Evolutionary conservation across 345 rosid genomes (phyloP), one percentile per base, ranked within the genome.

Genomic region (Eucalyptus tenuipes): DNA sequence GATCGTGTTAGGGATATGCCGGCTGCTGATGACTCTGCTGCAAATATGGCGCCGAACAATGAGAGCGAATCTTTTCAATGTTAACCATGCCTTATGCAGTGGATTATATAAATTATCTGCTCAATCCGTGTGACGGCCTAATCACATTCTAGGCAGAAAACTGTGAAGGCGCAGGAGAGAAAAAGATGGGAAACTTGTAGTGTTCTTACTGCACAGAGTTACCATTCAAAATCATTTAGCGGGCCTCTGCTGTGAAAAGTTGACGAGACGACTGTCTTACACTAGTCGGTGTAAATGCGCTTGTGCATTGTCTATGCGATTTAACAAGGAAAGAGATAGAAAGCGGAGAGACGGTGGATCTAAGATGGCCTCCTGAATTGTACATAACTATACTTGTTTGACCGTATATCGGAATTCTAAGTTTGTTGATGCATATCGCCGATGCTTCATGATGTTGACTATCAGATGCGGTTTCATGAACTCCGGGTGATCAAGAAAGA

Each of bases 1-100:
- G 94, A 93, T 87, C 93, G 92, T 86, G 97, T 95, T 75, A 93
- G 95, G 91, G 92, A 91, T 81, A 91, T 94, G 90, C 93, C 94
- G 18, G 87, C 89, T 48, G 89, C 50, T 37, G 92, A 86, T 40
- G 94, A 92, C 55, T 89, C 90, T 90, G 92, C 92, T 90, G 88
- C 88, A 89, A 92, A 91, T 90, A 87, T 89, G 80, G 91, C 93
- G 89, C 64, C 1, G 17, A 22, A 37, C 25, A 85, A n/a, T 31
- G 27, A 16, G 59, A 49, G 25, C 16, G 40, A 85, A 18, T 53
- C 59, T 53, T 31, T n/a, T n/a, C 86, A 16, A 14, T 47, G 37
- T 45, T 85, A 37, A 27, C 24, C 22, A 33, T 85, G 86, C 55
- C 33, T 48, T 14, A 27, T 85, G 49, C 47, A 40, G 47, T 40